Evolutionary conservation across 805 yeast genomes (phyloP).

Genomic region (Starmerella bombi): DNA sequence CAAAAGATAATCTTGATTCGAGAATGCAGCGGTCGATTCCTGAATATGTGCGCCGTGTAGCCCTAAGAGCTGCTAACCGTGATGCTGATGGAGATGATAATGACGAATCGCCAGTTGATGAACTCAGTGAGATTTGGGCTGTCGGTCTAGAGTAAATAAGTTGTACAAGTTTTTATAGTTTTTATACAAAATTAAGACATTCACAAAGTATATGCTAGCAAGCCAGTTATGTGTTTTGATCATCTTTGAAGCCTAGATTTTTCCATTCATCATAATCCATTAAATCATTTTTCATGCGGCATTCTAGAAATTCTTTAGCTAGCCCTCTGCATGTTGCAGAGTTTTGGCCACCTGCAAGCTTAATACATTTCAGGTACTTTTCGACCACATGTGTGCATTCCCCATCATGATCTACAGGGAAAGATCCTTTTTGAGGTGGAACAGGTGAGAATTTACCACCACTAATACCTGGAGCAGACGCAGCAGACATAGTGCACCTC

Average conservation of each 20-base stretch:
- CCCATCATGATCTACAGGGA: constrained; percentile 79
- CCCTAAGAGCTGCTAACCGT: constrained; percentile 66
- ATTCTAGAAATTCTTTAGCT: constrained; percentile 68
- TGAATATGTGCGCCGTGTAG: constrained; percentile 86
- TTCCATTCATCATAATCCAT: constrained; percentile 50
- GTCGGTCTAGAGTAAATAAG: constrained; percentile 10
- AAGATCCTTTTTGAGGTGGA: constrained; percentile 94
- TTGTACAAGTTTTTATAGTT: no score
- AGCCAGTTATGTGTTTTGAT: neutral
- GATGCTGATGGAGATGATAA: constrained; percentile 80
- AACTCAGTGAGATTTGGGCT: constrained; percentile 25
- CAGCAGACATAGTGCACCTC: constrained; percentile 27
- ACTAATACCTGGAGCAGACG: constrained; percentile 24
- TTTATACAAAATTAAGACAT: neutral
- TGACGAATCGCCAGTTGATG: constrained; percentile 74
- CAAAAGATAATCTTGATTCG: constrained; percentile 24
- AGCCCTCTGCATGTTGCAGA: constrained; percentile 81
- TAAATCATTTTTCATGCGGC: constrained; percentile 73
- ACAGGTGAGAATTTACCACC: constrained; percentile 40
- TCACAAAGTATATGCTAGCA: neutral
- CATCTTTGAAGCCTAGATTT: constrained; percentile 36
- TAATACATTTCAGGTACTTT: constrained; percentile 64
- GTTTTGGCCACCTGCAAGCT: constrained; percentile 63
- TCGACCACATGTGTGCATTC: constrained; percentile 72
- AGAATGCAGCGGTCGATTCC: constrained; percentile 49